Evolutionary conservation across 2,329 filamentous ascomycete genomes (phyloP), one percentile per base, ranked within the genome.

Genomic region (Sporothrix variecibatus): DNA sequence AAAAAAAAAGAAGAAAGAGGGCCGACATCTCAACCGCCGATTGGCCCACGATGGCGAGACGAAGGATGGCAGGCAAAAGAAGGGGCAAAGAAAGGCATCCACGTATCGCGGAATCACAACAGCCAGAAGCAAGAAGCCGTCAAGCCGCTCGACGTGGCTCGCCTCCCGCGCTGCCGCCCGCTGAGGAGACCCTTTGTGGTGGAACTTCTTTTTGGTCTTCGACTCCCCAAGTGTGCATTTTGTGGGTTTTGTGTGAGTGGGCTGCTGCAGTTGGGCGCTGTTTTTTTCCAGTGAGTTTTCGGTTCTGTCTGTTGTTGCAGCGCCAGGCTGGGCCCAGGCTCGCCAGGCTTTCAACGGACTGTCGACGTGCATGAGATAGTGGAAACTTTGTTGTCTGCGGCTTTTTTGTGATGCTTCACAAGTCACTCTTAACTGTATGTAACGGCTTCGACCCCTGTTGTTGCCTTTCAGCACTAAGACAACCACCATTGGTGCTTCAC

Each of bases 241-340:
- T 43, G 38, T 71, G 51, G 34, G 49, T 43, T 53, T 26, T 43
- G 49, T 58, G 68, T 28, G 49, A 43, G 68, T 70, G 68, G 68
- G 51, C 49, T 71, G 12, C 68, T 58, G 51, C 34, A 71, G 68
- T 3, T 5, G n/a, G 51, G 51, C 46, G 68, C 31, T 56, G 28
- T n/a, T 51, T 51, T 51, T 51, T 34, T 31, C 17, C 5, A 1
- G 9, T n/a, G 26, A 46, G 43, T 49, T 20, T 20, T 15, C 15
- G 28, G 4, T 28, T 5, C 15, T 51, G 38, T 51, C 40, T 46
- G 34, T 68, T 67, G 58, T 5, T 9, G 31, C 58, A 40, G 23
- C 53, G 53, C 53, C 53, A 58, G 53, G 53, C 53, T 11, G 60
- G 17, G n/a, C 4, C 43, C n/a, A 46, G 40, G n/a, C 62, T 12